Evolutionary conservation across 2,329 filamentous ascomycete species (phyloP).

Genomic region (Fusarium pilosicola): DNA sequence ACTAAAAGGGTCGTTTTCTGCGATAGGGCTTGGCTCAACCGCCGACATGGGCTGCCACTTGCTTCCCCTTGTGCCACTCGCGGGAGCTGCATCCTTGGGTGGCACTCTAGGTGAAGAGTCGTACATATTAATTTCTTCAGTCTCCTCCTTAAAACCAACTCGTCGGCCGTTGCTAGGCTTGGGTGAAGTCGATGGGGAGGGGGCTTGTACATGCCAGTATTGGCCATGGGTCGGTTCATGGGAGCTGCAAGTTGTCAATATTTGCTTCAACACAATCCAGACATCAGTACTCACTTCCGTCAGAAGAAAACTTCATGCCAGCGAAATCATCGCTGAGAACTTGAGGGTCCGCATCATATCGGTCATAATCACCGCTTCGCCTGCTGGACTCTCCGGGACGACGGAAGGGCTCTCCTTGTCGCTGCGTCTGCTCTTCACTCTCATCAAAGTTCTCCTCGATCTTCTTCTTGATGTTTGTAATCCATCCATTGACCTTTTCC

Average conservation of each 20-base stretch:
- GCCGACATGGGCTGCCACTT: conserved; percentile 97
- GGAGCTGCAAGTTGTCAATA: conserved; percentile 45
- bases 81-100: conserved; percentile 60
- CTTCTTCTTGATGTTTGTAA: conserved; percentile 89
- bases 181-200: conserved; percentile 64
- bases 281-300: conserved; percentile 64
- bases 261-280: background rate
- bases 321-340: conserved; percentile 91
- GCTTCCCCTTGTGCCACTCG: conserved; percentile 74
- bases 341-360: conserved; percentile 94
- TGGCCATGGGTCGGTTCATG: conserved; percentile 71
- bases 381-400: conserved; percentile 71
- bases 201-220: conserved; percentile 83
- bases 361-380: conserved; percentile 86
- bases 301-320: conserved; percentile 70
- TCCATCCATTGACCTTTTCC: conserved; percentile 91
- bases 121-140: conserved; percentile 85
- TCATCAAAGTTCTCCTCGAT: conserved; percentile 89
- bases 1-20: conserved; percentile 95
- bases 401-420: conserved; percentile 50
- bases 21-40: conserved; percentile 82
- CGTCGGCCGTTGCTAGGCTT: conserved; percentile 60
- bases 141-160: conserved; percentile 68
- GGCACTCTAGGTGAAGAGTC: conserved; percentile 68
- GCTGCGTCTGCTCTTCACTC: conserved; percentile 59